phyloP scores from a whole-genome alignment of 2,329 filamentous ascomycete genomes.

The Apiospora arundinis region DNA sequence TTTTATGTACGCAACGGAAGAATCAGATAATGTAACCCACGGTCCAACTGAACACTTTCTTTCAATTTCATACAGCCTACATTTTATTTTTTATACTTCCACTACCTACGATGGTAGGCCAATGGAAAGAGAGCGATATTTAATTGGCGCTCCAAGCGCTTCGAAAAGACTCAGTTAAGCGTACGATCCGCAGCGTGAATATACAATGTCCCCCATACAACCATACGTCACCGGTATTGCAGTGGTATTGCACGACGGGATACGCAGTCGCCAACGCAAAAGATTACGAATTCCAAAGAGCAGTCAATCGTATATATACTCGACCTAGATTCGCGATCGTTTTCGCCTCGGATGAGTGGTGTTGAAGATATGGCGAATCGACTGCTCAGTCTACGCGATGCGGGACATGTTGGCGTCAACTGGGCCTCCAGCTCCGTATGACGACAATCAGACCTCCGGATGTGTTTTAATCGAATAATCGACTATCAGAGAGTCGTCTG shows the following conservation, averaged over 20 bases:
- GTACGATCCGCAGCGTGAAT: neutral
- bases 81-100: neutral
- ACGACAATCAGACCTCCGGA: conserved; percentile 34
- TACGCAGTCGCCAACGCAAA: neutral
- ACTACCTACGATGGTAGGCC: conserved; percentile 5
- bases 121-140: conserved; percentile 11
- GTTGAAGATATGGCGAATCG: conserved; percentile 36
- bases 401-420: conserved; percentile 30
- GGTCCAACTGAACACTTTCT: conserved; percentile 10
- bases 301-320: conserved; percentile 31
- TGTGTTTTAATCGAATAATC: conserved; percentile 31
- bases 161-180: conserved; percentile 8
- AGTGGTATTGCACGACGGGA: neutral
- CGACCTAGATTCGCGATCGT: conserved; percentile 34
- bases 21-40: neutral
- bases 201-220: neutral
- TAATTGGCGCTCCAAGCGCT: conserved; percentile 11
- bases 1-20: too few species aligned
- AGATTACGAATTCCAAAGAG: conserved; percentile 27
- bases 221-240: neutral
- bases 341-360: conserved; percentile 31
- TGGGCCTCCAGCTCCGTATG: conserved; percentile 38
- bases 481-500: conserved; percentile 34
- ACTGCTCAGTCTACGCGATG: conserved; percentile 31
- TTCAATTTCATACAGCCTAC: neutral